Conservation (phyloP, 208 protist species). For the Leishmania arabica region DNA sequence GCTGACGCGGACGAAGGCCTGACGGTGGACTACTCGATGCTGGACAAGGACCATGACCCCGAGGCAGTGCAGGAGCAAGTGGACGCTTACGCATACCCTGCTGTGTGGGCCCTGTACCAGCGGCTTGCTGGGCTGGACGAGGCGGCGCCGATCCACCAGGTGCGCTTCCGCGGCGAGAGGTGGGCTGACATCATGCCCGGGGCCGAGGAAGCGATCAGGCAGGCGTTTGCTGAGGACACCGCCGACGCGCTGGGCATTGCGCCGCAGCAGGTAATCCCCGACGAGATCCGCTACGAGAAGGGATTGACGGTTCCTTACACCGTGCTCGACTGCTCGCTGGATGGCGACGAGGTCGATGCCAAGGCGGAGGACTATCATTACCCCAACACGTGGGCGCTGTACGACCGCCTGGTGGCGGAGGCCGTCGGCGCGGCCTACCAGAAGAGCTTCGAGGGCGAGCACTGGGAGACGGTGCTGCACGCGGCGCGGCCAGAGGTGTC, state of each 20-base stretch:
- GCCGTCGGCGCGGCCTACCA: slow-evolving; percentile 41
- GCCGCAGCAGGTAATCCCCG: slow-evolving; percentile 34
- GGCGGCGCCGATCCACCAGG: slow-evolving; percentile 36
- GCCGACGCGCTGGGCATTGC: slow-evolving; percentile 37
- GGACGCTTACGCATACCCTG: slow-evolving; percentile 50
- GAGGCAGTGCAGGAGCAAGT: slow-evolving; percentile 44
- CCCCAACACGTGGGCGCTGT: slow-evolving; percentile 53
- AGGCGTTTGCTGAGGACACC: slow-evolving; percentile 48
- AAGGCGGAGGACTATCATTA: slow-evolving; percentile 48
- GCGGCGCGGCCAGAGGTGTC: slow-evolving; percentile 33
- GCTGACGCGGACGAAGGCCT: slow-evolving; percentile 48
- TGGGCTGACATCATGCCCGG: slow-evolving; percentile 40
- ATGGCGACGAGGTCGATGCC: slow-evolving; percentile 46
- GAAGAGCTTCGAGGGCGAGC: slow-evolving; percentile 51
- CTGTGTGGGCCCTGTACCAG: slow-evolving; percentile 66
- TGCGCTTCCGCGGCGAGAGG: slow-evolving; percentile 50
- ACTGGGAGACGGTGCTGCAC: slow-evolving; percentile 51
- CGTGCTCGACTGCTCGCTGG: slow-evolving; percentile 26
- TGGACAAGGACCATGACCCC: slow-evolving; percentile 21
- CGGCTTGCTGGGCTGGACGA: slow-evolving; percentile 32
- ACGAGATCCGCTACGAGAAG: slow-evolving; percentile 42
- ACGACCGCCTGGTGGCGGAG: slow-evolving; percentile 44
- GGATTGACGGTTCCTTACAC: slow-evolving; percentile 56
- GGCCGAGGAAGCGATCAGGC: slow-evolving; percentile 29
- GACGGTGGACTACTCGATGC: slow-evolving; percentile 53